phyloP scores from a whole-genome alignment of 2,329 filamentous ascomycete genomes.

The Trichoderma simmonsii region DNA sequence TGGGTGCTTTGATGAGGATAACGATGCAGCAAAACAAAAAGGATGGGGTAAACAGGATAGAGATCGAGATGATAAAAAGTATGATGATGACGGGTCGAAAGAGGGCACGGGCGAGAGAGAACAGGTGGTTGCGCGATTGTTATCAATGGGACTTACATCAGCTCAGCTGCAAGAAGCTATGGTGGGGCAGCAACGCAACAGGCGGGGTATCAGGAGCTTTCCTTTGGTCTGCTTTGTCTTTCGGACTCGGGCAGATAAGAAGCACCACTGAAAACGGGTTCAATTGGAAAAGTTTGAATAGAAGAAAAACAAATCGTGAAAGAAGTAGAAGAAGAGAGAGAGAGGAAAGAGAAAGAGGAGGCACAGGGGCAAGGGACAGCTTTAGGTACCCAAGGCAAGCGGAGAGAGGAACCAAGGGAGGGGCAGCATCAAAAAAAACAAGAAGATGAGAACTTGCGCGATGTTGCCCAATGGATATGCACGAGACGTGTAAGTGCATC shows the following conservation, averaged over 20 bases:
- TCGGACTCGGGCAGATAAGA: background rate
- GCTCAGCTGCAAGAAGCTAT: constrained; percentile 19
- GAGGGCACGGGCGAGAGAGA: background rate
- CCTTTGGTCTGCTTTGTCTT: background rate
- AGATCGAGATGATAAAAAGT: background rate
- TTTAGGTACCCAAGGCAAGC: background rate
- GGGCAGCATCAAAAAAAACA: background rate
- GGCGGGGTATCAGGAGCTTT: constrained; percentile 19
- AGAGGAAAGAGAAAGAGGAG: constrained; percentile 14
- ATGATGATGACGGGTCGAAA: background rate
- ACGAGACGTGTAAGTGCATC: background rate
- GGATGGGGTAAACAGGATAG: background rate
- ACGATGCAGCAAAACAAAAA: background rate
- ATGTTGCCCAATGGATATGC: background rate
- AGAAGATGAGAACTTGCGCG: background rate
- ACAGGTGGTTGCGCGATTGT: background rate
- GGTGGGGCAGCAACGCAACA: constrained; percentile 15
- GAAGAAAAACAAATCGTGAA: background rate
- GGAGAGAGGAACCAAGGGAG: background rate
- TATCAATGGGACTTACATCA: constrained; percentile 9
- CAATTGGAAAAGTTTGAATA: background rate
- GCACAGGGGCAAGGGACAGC: background rate
- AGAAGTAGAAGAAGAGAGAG: background rate
- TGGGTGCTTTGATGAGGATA: background rate
- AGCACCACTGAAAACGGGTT: background rate